These are phyloP conservation scores for Scheffersomyces stipitis DNA, from an alignment of 805 yeast genomes.

Conservation along the genomic window DNA sequence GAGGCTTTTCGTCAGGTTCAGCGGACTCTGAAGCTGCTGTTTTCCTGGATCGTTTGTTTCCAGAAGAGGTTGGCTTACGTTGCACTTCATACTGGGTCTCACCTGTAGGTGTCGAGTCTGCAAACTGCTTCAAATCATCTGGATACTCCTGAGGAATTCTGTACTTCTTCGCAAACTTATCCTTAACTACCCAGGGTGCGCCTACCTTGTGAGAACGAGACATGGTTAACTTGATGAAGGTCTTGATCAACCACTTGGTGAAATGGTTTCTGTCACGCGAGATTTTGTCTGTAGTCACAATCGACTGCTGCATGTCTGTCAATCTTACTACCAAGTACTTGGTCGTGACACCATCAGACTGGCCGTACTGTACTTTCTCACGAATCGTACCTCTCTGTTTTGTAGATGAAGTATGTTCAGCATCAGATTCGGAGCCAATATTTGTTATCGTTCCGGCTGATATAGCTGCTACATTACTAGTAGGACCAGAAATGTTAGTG, in stretches of 20 bases:
- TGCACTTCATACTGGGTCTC: slow-evolving; percentile 24
- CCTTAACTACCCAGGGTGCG: slow-evolving; percentile 94
- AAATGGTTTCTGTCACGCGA: slow-evolving; percentile 82
- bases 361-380: slow-evolving; percentile 81
- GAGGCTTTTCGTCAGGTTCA: not conserved
- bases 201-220: slow-evolving; percentile 81
- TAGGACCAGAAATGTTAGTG: not conserved
- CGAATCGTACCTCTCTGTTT: slow-evolving; percentile 63
- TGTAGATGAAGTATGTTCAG: slow-evolving; percentile 9
- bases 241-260: slow-evolving; percentile 86
- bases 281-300: slow-evolving; percentile 71
- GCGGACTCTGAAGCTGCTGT: too few species aligned
- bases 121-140: slow-evolving; percentile 46
- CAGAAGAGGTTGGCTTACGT: not conserved
- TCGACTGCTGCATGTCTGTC: slow-evolving; percentile 54
- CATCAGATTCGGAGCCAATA: not conserved
- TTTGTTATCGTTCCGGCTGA: not conserved
- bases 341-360: slow-evolving; percentile 37
- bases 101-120: slow-evolving; percentile 31
- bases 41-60: not conserved
- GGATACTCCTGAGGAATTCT: slow-evolving; percentile 64
- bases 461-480: not conserved
- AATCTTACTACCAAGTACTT: slow-evolving; percentile 71
- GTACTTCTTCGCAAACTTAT: slow-evolving; percentile 68
- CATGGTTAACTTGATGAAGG: slow-evolving; percentile 79